phyloP scores from a whole-genome alignment of 208 protist genomes.

The Trypanosoma melophagium region DNA sequence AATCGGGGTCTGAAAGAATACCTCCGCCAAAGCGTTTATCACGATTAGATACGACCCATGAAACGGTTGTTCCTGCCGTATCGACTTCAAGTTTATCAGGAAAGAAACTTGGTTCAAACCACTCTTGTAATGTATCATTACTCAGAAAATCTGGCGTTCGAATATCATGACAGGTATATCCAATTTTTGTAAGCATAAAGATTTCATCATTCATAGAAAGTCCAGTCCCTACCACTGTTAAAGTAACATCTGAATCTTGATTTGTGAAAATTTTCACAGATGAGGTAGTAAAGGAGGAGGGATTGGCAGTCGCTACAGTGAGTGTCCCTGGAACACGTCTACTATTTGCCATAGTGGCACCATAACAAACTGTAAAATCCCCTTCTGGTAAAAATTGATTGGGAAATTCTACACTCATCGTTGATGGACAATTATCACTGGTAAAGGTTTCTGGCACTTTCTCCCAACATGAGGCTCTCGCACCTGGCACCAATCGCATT shows the following conservation, averaged over 20 bases:
- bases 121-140: slow-evolving; percentile 53
- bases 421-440: slow-evolving; percentile 62
- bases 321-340: slow-evolving; percentile 68
- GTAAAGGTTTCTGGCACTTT: slow-evolving; percentile 34
- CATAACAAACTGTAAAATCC: slow-evolving; percentile 83
- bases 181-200: slow-evolving; percentile 71
- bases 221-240: slow-evolving; percentile 63
- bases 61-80: slow-evolving; percentile 33
- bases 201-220: slow-evolving; percentile 51
- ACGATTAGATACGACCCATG: slow-evolving; percentile 70
- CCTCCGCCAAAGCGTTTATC: slow-evolving; percentile 63
- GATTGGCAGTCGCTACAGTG: slow-evolving; percentile 63
- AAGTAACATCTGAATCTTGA: slow-evolving; percentile 58
- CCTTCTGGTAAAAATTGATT: slow-evolving; percentile 65
- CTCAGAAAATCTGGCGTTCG: slow-evolving; percentile 47
- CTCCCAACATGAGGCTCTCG: slow-evolving; percentile 69
- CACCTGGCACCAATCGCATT: slow-evolving; percentile 66
- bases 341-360: slow-evolving; percentile 28
- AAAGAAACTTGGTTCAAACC: slow-evolving; percentile 65
- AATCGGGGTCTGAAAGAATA: slow-evolving; percentile 44
- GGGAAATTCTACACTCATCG: slow-evolving; percentile 60
- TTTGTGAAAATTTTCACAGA: slow-evolving; percentile 64
- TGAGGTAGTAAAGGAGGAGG: slow-evolving; percentile 43
- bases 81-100: slow-evolving; percentile 52
- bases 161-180: slow-evolving; percentile 86